Base-by-base conservation (phyloP, 176 grass and related monocot species). In the Thinopyrum elongatum region DNA sequence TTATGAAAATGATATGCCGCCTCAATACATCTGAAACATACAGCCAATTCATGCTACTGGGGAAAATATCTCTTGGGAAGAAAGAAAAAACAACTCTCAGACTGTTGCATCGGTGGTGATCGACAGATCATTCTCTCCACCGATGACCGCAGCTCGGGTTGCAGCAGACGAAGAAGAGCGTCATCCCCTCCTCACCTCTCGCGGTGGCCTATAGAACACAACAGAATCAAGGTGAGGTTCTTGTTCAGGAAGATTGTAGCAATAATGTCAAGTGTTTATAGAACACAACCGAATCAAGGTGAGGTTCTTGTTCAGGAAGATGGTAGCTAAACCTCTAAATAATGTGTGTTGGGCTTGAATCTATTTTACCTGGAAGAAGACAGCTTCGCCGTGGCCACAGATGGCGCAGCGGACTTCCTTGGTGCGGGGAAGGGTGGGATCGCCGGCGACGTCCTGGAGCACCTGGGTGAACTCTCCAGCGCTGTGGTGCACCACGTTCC, bases 101-200 rank as follows among this genome's bases (percentile, higher is more conserved):
- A 14, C 16, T 72, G 21, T 51, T 82, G 62, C 87, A 38, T 12
- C 23, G 41, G 66, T 34, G 30, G 8, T 31, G 12, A 80, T n/a
- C 3, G 74, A 39, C 27, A 39, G 30, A 60, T 95, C 89, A 98
- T 65, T 98, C 95, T 88, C 89, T 90, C 95, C 95, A 98, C 36
- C 91, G 89, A 57, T 98, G 60, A 10, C 93, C 93, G 23, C 91
- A 98, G 83, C 83, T 93, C 9, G 89, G 89, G 82, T 98, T 95
- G 93, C 95, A 95, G 73, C 93, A 98, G 76, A 95, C 91, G 17
- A 98, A 95, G 77, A 95, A 95, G 47, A 98, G 73, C 0, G 91
- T 93, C 93, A 95, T 98, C 55, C 90, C 91, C 60, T 95, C 93
- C 86, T 93, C 95, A 1, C 95, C 93, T 26, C 93, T 95, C 2